These are phyloP conservation scores for Globisporangium paddicum DNA, from an alignment of 352 stramenopile species.

Conservation along the genomic window DNA sequence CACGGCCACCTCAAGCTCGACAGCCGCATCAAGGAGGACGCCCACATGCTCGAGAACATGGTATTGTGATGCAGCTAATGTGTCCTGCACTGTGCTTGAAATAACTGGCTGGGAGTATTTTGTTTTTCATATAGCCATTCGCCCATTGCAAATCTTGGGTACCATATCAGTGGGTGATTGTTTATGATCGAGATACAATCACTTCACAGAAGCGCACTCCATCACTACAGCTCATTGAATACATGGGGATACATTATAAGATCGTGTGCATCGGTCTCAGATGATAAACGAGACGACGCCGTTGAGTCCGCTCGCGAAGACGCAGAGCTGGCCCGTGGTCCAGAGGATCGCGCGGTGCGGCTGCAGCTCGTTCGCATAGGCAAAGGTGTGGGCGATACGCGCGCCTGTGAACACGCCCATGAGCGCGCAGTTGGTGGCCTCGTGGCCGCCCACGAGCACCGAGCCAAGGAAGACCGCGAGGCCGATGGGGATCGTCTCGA, in stretches of 20 bases:
- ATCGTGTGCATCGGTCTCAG: too few relatives aligned
- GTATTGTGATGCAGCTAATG: constrained; percentile 7
- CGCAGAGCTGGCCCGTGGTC: constrained; percentile 27
- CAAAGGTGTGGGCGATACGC: constrained; percentile 34
- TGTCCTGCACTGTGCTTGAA: background rate
- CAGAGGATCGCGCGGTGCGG: constrained; percentile 32
- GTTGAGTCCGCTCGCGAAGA: constrained; percentile 33
- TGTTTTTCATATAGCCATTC: too few relatives aligned
- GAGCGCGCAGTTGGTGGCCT: constrained; percentile 36
- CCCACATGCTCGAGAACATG: constrained; percentile 31
- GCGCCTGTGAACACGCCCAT: constrained; percentile 34
- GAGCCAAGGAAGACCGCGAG: constrained; percentile 38
- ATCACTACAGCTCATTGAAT: too few relatives aligned
- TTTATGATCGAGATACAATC: too few relatives aligned
- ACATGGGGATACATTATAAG: too few relatives aligned
- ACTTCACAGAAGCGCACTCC: too few relatives aligned
- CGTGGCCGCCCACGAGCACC: constrained; percentile 32
- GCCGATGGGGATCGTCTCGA: constrained; percentile 38
- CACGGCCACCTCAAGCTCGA: constrained; percentile 49
- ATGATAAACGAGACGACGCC: constrained; percentile 29
- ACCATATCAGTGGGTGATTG: too few relatives aligned
- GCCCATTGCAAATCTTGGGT: too few relatives aligned
- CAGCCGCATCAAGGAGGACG: constrained; percentile 33
- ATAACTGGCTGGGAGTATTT: background rate
- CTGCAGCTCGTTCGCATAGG: constrained; percentile 39